phyloP scores from a whole-genome alignment of 495 filamentous ascomycete genomes.

The Endocarpon pusillum region DNA sequence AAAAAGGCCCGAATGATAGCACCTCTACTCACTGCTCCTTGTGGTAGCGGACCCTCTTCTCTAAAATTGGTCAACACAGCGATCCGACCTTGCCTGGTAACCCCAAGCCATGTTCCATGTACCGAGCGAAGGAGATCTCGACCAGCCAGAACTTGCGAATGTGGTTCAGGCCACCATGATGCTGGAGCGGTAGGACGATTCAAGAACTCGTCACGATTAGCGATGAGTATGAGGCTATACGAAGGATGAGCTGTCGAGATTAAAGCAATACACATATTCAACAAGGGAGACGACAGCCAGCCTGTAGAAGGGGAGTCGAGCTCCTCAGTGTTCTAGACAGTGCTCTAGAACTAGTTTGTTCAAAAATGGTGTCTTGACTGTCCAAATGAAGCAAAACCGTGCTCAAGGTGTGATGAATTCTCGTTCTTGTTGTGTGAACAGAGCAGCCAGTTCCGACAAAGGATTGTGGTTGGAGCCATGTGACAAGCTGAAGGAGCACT shows the following conservation, averaged over 20 bases:
- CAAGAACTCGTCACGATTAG: slow-evolving; percentile 93
- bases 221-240: slow-evolving; percentile 77
- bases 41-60: slow-evolving; percentile 45
- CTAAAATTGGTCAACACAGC: slow-evolving; percentile 92
- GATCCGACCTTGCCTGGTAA: slow-evolving; percentile 69
- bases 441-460: too few species aligned
- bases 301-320: too few species aligned
- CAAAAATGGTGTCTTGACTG: too few species aligned
- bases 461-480: too few species aligned
- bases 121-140: slow-evolving; percentile 47
- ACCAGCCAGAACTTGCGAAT: slow-evolving; percentile 45
- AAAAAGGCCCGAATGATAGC: slow-evolving; percentile 80
- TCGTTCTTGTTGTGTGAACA: too few species aligned
- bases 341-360: too few species aligned
- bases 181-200: slow-evolving; percentile 69
- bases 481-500: too few species aligned
- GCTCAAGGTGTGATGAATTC: too few species aligned
- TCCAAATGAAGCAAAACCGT: too few species aligned
- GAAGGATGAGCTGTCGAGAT: slow-evolving; percentile 77
- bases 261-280: slow-evolving; percentile 79
- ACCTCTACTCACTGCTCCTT: slow-evolving; percentile 54
- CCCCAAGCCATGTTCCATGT: slow-evolving; percentile 84
- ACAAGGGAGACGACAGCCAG: too few species aligned
- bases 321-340: too few species aligned
- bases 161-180: slow-evolving; percentile 60